Evolutionary conservation across 2,329 filamentous ascomycete genomes (phyloP).

Genomic region (Fusarium tjaetaba): DNA sequence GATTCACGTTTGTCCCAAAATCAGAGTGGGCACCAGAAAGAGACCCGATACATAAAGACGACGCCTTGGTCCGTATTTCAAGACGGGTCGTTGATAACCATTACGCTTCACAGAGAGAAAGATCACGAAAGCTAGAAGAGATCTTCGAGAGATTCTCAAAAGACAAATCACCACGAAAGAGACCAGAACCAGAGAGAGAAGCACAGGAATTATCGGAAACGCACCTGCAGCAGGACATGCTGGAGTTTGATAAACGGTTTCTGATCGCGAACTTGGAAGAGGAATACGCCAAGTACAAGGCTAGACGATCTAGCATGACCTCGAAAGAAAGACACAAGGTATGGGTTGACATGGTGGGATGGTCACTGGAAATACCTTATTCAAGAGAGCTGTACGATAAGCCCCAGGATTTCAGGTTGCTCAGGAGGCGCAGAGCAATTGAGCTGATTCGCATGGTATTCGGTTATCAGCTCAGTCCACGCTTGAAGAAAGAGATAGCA

Average conservation of each 20-base stretch:
- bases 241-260: not conserved
- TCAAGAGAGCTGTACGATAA: conserved; percentile 5
- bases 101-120: not conserved
- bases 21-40: not conserved
- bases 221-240: not conserved
- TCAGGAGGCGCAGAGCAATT: not conserved
- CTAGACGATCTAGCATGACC: not conserved
- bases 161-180: no score
- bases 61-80: no score
- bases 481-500: not conserved
- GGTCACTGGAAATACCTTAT: conserved; percentile 2
- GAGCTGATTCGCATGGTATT: not conserved
- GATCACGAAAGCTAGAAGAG: not conserved
- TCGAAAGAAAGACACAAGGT: not conserved
- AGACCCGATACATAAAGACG: not conserved
- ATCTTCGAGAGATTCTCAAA: no score
- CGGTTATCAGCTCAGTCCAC: not conserved
- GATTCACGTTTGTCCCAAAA: not conserved
- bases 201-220: not conserved
- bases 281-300: not conserved
- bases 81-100: no score
- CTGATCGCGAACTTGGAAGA: not conserved
- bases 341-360: not conserved
- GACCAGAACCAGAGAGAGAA: not conserved
- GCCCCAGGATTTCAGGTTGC: not conserved